A percentile compares a stretch with the other conserved stretches of the same genome.
phyloP scores from a whole-genome alignment of 2,329 filamentous ascomycete species.

The Botrytis paeoniae region DNA sequence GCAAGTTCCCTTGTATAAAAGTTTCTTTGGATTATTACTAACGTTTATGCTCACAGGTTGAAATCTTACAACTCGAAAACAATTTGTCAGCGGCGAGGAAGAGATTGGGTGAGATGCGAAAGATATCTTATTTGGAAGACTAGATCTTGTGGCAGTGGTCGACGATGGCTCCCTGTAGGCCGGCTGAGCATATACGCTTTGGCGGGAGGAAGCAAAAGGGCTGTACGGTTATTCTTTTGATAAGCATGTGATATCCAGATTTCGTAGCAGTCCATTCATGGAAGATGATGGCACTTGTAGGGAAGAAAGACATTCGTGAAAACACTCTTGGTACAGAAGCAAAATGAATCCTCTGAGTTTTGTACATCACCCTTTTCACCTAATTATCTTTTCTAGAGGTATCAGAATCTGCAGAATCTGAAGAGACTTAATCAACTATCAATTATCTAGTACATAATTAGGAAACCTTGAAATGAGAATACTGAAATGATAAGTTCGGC shows the following conservation, averaged over 20 bases:
- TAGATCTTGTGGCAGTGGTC: neutral
- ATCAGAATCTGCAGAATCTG: neutral
- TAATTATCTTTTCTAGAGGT: neutral
- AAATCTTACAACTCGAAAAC: slow-evolving; percentile 95
- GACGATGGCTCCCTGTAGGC: neutral
- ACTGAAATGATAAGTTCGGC: neutral
- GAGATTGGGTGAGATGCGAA: slow-evolving; percentile 89
- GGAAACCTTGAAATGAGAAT: neutral
- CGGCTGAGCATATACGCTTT: neutral
- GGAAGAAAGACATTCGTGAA: neutral
- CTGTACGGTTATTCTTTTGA: neutral
- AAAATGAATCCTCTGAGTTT: neutral
- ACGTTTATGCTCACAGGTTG: slow-evolving; percentile 60
- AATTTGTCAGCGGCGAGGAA: slow-evolving; percentile 73
- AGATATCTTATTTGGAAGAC: slow-evolving; percentile 39
- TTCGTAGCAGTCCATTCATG: neutral
- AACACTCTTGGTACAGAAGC: neutral
- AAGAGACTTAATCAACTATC: neutral
- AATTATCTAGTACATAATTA: neutral
- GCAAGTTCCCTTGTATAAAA: slow-evolving; percentile 50
- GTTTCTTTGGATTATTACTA: slow-evolving; percentile 1
- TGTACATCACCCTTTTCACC: neutral
- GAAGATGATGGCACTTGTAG: neutral
- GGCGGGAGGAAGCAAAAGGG: neutral
- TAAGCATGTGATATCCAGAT: slow-evolving; percentile 15